phyloP scores from a whole-genome alignment of 2,329 filamentous ascomycete genomes.

The Colletotrichum abscissum region DNA sequence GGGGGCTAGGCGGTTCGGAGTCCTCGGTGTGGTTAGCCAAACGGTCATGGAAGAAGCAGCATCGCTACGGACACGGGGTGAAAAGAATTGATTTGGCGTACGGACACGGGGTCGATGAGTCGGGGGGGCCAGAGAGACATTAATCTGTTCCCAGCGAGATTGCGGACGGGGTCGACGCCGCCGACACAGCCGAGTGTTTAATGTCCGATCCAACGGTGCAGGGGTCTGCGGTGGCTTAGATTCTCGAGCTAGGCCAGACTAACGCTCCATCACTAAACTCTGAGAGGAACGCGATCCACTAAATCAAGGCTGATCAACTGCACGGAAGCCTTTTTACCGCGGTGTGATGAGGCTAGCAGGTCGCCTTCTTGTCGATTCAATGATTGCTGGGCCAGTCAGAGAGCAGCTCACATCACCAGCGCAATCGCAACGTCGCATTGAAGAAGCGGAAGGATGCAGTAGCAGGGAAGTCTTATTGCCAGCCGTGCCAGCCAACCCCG shows the following conservation, averaged over 20 bases:
- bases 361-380: not conserved
- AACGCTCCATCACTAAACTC: not conserved
- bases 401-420: not conserved
- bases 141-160: conserved; percentile 19
- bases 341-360: not conserved
- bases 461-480: not conserved
- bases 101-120: conserved; percentile 11
- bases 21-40: not conserved
- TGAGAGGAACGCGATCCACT: not conserved
- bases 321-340: not conserved
- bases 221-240: conserved; percentile 21
- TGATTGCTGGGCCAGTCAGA: not conserved
- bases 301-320: not conserved
- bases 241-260: not conserved
- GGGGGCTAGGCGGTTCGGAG: not conserved
- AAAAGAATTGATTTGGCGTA: not conserved
- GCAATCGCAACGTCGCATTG: not conserved
- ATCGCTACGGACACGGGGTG: conserved; percentile 24
- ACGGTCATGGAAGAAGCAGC: not conserved
- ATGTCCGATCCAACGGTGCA: not conserved
- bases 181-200: not conserved
- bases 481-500: not conserved
- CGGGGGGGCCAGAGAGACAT: not conserved
- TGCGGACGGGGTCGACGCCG: conserved; percentile 3
- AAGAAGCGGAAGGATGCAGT: not conserved